Conservation (phyloP, 345 rosid species). For the Anacardium occidentale region DNA sequence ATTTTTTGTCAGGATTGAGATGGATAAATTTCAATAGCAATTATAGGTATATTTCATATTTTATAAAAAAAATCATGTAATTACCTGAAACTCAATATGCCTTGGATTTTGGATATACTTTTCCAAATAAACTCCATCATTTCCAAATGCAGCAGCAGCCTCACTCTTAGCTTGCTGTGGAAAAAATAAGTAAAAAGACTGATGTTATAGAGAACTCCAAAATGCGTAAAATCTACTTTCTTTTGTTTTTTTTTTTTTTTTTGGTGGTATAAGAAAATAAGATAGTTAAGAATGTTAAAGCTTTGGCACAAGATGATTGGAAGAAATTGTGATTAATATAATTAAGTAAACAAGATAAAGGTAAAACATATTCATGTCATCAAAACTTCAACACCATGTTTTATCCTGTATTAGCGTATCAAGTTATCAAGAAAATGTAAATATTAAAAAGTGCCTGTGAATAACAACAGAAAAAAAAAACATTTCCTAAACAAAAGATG, state of each 20-base stretch:
- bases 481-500: neutral
- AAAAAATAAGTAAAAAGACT: constrained; percentile 24
- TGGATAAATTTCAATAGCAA: neutral
- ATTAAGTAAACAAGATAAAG: neutral
- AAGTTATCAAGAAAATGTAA: neutral
- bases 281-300: neutral
- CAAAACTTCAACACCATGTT: neutral
- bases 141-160: constrained; percentile 98
- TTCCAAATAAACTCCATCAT: constrained; percentile 97
- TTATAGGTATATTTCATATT: neutral
- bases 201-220: constrained; percentile 14
- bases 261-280: too few species aligned
- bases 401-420: neutral
- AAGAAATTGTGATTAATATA: neutral
- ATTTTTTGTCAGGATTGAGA: neutral
- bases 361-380: neutral
- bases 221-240: too few species aligned
- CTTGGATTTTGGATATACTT: constrained; percentile 91
- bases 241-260: too few species aligned
- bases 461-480: neutral
- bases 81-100: constrained; percentile 98
- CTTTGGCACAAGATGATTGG: neutral
- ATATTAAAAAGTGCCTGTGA: neutral
- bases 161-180: constrained; percentile 96
- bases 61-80: neutral